These are phyloP conservation scores for Alternaria hordeiaustralica DNA, from an alignment of 2,329 filamentous ascomycete genomes.

Conservation along the genomic window DNA sequence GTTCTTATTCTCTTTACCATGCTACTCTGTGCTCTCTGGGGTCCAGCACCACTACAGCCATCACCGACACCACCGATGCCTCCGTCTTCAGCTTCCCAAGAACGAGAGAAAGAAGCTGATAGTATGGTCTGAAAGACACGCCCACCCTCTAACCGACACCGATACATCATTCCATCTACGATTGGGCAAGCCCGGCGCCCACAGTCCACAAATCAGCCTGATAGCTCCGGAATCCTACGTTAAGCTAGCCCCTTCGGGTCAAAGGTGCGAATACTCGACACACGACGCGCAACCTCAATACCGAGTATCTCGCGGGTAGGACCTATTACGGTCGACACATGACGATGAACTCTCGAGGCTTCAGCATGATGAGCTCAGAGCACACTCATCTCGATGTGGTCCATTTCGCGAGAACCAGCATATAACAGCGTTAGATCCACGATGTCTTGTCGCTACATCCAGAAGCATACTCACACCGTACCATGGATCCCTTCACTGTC, in stretches of 20 bases:
- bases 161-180: too few relatives aligned
- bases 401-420: not conserved
- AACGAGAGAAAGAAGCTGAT: not conserved
- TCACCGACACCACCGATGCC: not conserved
- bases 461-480: too few relatives aligned
- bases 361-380: accelerated
- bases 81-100: not conserved
- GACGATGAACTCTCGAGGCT: not conserved
- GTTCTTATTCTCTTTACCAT: not conserved
- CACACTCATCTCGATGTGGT: not conserved
- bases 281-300: not conserved
- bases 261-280: not conserved
- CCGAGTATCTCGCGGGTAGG: accelerated
- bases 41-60: not conserved
- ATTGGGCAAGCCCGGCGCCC: too few relatives aligned
- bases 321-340: not conserved
- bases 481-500: not conserved
- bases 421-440: not conserved
- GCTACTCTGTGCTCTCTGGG: not conserved
- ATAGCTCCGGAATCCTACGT: not conserved
- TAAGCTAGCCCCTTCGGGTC: not conserved
- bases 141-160: accelerated
- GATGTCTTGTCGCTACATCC: not conserved
- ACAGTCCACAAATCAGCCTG: too few relatives aligned
- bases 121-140: not conserved